These are phyloP conservation scores for Pseudozyma thailandica DNA, from an alignment of 1,284 basidiomycete genomes.

Conservation along the genomic window DNA sequence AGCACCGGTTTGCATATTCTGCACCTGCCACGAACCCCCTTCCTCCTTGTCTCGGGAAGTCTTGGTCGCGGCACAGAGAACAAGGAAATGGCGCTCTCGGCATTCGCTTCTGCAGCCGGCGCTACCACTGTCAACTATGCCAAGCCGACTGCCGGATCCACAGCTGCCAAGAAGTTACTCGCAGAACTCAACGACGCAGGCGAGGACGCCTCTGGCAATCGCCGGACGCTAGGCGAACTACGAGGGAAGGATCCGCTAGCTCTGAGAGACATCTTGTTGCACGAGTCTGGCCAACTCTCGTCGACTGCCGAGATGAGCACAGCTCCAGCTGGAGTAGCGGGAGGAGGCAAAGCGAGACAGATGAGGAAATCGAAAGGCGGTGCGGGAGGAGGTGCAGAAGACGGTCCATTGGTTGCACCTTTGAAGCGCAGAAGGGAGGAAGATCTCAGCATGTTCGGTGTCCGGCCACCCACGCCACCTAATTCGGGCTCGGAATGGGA, in stretches of 20 bases:
- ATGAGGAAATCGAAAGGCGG: slow-evolving; percentile 32
- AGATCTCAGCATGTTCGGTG: slow-evolving; percentile 22
- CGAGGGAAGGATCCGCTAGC: slow-evolving; percentile 49
- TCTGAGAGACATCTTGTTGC: slow-evolving; percentile 43
- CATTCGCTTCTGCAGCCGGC: slow-evolving; percentile 45
- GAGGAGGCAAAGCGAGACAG: slow-evolving; percentile 48
- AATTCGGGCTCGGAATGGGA: slow-evolving; percentile 27
- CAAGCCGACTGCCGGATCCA: slow-evolving; percentile 21
- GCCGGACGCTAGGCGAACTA: slow-evolving; percentile 45
- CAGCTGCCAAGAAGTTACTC: slow-evolving; percentile 23
- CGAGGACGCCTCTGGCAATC: slow-evolving; percentile 25
- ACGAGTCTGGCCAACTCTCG: slow-evolving; percentile 28
- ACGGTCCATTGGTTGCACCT: slow-evolving; percentile 48
- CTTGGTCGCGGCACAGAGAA: slow-evolving; percentile 43
- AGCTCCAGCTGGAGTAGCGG: slow-evolving; percentile 34
- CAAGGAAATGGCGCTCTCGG: slow-evolving; percentile 40
- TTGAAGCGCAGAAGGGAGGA: slow-evolving; percentile 44
- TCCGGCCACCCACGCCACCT: slow-evolving; percentile 39
- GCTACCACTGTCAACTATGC: slow-evolving; percentile 41
- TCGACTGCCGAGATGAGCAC: slow-evolving; percentile 24
- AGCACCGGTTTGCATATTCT: slow-evolving; percentile 46
- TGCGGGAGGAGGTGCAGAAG: slow-evolving; percentile 36
- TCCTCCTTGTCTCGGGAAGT: slow-evolving; percentile 42
- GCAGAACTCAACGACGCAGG: slow-evolving; percentile 31
- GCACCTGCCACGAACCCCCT: slow-evolving; percentile 45